These are phyloP conservation scores for Nakazawaea populi DNA, from an alignment of 805 yeast genomes.

Conservation along the genomic window DNA sequence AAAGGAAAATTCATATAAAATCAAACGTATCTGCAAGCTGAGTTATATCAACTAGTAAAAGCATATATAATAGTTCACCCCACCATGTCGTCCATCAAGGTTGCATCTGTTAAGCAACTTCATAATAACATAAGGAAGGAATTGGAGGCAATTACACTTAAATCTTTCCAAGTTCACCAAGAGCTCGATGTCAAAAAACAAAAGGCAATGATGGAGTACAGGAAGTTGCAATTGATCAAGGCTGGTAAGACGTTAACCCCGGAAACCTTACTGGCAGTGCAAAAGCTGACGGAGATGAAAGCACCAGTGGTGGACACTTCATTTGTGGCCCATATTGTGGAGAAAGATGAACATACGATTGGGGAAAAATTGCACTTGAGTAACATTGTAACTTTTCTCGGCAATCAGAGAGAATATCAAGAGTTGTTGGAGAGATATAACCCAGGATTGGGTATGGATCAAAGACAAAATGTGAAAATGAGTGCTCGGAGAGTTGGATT, in stretches of 20 bases:
- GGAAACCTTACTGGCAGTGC: constrained; percentile 27
- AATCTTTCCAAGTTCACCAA: constrained; percentile 30
- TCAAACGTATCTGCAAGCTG: not conserved
- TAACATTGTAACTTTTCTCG: constrained; percentile 60
- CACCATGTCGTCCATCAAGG: not conserved
- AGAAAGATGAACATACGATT: constrained; percentile 16
- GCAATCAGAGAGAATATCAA: constrained; percentile 70
- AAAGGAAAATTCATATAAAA: not conserved
- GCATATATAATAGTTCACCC: not conserved
- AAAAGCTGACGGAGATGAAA: constrained; percentile 23
- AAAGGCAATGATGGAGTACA: constrained; percentile 41
- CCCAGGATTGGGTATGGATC: constrained; percentile 74
- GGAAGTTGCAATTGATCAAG: constrained; percentile 37
- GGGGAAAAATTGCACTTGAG: constrained; percentile 33
- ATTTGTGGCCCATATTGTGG: constrained; percentile 21
- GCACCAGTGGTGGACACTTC: constrained; percentile 22
- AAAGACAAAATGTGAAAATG: constrained; percentile 67
- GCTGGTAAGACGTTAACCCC: constrained; percentile 28
- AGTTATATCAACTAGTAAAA: too few species aligned
- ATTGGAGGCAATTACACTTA: constrained; percentile 30
- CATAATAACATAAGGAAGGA: constrained; percentile 27
- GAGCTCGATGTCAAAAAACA: constrained; percentile 36
- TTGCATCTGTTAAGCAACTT: not conserved
- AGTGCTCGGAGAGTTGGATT: constrained; percentile 92
- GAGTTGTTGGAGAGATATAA: constrained; percentile 81